Evolutionary conservation across 2,329 filamentous ascomycete species (phyloP), one percentile per base, ranked within the genome.

Genomic region (Harringtonia lauricola): DNA sequence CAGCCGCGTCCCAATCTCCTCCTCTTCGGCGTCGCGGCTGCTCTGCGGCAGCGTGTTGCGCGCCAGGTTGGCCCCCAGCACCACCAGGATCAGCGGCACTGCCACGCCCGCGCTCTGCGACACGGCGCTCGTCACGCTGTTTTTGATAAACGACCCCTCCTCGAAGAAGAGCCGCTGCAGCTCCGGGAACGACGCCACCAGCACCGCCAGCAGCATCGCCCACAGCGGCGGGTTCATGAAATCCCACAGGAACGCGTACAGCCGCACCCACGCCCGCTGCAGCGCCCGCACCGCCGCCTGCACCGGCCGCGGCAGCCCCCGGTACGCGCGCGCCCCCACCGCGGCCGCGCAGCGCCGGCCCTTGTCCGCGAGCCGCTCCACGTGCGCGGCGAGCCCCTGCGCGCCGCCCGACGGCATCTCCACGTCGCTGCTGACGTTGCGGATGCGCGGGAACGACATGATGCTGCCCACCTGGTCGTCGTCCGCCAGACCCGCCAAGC

Each of bases 161-260:
- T 81, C 72, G 64, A 96, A 98, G 67, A 98, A 95, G 17, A 92
- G 66, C 34, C 72, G 69, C 60, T 98, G 90, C 8, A 98, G 73
- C 1, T 68, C 58, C 0, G 92, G 92, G 7, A 95, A 76, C 1
- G 88, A 94, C 3, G 92, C 92, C 7, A 98, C 85, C 41, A 95
- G 65, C 37, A 96, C 81, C n/a, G 92, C 86, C 33, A 81, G 69
- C 29, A 96, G 68, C 92, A 98, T 96, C 26, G 92, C 89, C 88
- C 89, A 96, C 22, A 98, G 79, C 1, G 92, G 92, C 35, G 92
- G 90, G 63, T 96, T 96, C 90, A 98, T 96, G 61, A 95, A 95
- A 39, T 85, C 83, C 84, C 85, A 92, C 13, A 89, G 59, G 42
- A 88, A 88, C 39, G 64, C 64, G 52, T 76, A 63, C 53, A 86